These are phyloP conservation scores for Cunninghamia lanceolata DNA, from an alignment of 75 land plant species.

Conservation along the genomic window DNA sequence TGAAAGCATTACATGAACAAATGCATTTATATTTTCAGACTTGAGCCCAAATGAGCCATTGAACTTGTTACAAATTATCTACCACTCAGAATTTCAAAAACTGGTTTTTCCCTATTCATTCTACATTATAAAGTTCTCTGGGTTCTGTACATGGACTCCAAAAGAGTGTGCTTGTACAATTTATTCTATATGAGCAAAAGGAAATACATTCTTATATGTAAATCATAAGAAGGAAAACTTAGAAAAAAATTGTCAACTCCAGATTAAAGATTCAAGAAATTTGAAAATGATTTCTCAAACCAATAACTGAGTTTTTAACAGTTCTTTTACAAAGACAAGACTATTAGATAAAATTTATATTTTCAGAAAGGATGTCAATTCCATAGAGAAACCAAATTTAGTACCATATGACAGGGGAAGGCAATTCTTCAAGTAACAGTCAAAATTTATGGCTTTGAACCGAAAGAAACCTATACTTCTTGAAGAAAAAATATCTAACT, in stretches of 20 bases:
- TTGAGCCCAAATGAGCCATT: neutral
- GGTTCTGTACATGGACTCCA: neutral
- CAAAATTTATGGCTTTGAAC: no score
- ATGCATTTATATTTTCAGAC: neutral
- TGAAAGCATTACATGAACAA: neutral
- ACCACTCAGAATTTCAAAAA: neutral
- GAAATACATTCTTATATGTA: neutral
- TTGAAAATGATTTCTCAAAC: no score
- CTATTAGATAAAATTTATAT: no score
- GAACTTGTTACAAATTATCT: neutral
- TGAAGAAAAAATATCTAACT: neutral
- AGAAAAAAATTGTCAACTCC: no score
- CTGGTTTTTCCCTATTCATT: neutral
- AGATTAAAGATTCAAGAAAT: no score
- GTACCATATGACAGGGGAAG: no score
- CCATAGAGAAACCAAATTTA: no score
- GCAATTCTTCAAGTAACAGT: no score
- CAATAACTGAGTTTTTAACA: no score
- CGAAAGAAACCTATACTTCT: neutral
- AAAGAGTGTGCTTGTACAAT: neutral
- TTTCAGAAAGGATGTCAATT: no score
- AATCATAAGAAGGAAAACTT: no score
- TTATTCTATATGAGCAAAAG: neutral
- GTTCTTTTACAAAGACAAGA: no score
- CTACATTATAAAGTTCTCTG: neutral